Conservation (phyloP, 2,329 filamentous ascomycete species). For the Rhynchosporium graminicola region DNA sequence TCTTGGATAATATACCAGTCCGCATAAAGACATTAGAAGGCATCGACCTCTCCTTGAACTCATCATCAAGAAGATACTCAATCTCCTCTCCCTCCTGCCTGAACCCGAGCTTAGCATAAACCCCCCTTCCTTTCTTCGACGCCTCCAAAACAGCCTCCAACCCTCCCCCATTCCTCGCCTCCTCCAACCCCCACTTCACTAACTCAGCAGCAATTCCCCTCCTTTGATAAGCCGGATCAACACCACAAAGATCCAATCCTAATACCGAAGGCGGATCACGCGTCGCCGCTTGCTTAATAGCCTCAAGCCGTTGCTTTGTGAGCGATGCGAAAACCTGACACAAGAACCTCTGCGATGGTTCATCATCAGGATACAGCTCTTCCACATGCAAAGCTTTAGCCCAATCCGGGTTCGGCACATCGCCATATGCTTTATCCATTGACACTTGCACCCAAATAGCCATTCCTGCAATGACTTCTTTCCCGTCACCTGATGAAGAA, state of each 20-base stretch:
- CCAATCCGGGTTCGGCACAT: constrained; percentile 1
- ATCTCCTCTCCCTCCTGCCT: constrained; percentile 11
- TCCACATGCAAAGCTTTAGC: background rate
- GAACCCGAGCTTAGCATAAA: constrained; percentile 10
- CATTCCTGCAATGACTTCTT: constrained; percentile 11
- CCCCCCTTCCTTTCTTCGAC: constrained; percentile 3
- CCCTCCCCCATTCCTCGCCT: constrained; percentile 5
- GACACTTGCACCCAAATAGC: constrained; percentile 17
- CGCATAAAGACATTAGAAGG: constrained; percentile 16
- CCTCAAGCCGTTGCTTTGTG: background rate
- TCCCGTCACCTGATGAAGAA: background rate
- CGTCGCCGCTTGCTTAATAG: constrained; percentile 1
- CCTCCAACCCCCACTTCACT: constrained; percentile 13
- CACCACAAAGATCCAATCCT: constrained; percentile 13
- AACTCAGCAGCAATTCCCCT: constrained; percentile 9
- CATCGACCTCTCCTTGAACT: constrained; percentile 5
- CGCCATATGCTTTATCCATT: constrained; percentile 1
- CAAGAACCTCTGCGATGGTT: constrained; percentile 5
- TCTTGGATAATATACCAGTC: constrained; percentile 6
- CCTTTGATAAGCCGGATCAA: constrained; percentile 13
- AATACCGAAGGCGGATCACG: constrained; percentile 10
- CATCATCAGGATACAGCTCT: constrained; percentile 7
- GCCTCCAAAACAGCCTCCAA: constrained; percentile 12
- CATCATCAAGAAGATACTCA: constrained; percentile 2
- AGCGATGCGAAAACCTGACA: constrained; percentile 10